Evolutionary conservation across 2,329 filamentous ascomycete genomes (phyloP), one percentile per base, ranked within the genome.

Genomic region (Pseudopithomyces chartarum): DNA sequence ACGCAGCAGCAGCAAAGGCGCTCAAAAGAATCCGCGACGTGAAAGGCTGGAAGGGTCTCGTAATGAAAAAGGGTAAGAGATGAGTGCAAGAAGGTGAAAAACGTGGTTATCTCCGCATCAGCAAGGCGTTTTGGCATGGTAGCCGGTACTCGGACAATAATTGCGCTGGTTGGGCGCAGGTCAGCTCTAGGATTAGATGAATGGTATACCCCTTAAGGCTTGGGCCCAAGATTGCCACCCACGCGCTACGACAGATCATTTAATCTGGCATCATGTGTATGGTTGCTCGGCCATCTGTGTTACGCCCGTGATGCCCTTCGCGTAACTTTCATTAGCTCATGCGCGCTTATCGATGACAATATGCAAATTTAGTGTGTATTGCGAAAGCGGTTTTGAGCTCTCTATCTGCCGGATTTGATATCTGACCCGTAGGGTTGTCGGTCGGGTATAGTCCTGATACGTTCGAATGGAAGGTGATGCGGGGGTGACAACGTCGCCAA

Each of bases 11-110:
- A 4, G 65, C 67, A 8, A 73, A 71, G 46, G 71, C 71, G 1
- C 51, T 73, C 36, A 64, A 71, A 50, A 63, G 70, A 17, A 70
- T 73, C n/a, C 62, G 64, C 33, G 71, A 74, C 50, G 72, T 67
- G 17, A 74, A 74, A 48, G 69, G 70, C 33, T 74, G 71, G 71
- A 74, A 74, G 53, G 70, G 71, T 0, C 57, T 74, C 33, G 70
- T 74, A 17, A 57, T 73, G 54, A 74, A 74, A 63, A 74, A 74
- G 57, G 70, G 71, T 2, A 74, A 74, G 58, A 60, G 71, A 29
- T 74, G 48, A 64, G 53, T 20, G 10, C 36, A 23, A 38, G 12
- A 20, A 8, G 8, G 34, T 32, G 45, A 36, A 36, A 3, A 26
- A 13, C 17, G 7, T 34, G 23, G 45, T 49, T 49, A 19, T 48